Conservation (phyloP, 306 rosid genomes). For the Trifolium fragiferum region DNA sequence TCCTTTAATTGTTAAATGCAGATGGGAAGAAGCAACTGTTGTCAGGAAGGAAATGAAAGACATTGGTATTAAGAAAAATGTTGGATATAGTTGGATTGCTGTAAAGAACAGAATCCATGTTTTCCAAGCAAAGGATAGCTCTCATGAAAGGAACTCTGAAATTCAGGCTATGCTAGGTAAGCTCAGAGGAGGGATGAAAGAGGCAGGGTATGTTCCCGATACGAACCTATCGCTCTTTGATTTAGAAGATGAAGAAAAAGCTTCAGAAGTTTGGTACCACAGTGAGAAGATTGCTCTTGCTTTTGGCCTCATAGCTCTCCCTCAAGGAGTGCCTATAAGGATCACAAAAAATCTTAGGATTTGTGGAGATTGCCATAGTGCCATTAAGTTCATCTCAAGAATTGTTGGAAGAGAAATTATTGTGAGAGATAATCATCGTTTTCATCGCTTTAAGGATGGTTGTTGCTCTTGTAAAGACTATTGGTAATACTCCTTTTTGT, state of each 20-base stretch:
- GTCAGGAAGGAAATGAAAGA: conserved; percentile 82
- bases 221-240: conserved; percentile 71
- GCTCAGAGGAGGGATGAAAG: conserved; percentile 63
- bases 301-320: conserved; percentile 78
- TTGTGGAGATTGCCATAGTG: conserved; percentile 58
- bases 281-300: conserved; percentile 87
- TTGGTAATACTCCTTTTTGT: conserved; percentile 51
- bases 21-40: conserved; percentile 92
- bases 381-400: conserved; percentile 62
- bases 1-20: conserved; percentile 45
- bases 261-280: conserved; percentile 79
- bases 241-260: conserved; percentile 80
- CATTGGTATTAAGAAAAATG: conserved; percentile 74
- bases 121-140: conserved; percentile 79
- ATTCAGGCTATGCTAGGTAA: conserved; percentile 71
- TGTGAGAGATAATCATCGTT: conserved; percentile 75
- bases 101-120: conserved; percentile 67
- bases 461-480: conserved; percentile 70
- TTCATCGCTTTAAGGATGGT: conserved; percentile 67
- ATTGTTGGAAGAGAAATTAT: conserved; percentile 71
- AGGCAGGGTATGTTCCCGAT: conserved; percentile 73
- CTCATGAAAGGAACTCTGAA: conserved; percentile 67
- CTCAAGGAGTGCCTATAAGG: conserved; percentile 64
- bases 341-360: conserved; percentile 70
- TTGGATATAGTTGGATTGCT: conserved; percentile 83